A percentile compares a stretch with the other conserved stretches of the same genome.
phyloP scores from a whole-genome alignment of 1,139 yeast genomes.

The Eremothecium coryli region DNA sequence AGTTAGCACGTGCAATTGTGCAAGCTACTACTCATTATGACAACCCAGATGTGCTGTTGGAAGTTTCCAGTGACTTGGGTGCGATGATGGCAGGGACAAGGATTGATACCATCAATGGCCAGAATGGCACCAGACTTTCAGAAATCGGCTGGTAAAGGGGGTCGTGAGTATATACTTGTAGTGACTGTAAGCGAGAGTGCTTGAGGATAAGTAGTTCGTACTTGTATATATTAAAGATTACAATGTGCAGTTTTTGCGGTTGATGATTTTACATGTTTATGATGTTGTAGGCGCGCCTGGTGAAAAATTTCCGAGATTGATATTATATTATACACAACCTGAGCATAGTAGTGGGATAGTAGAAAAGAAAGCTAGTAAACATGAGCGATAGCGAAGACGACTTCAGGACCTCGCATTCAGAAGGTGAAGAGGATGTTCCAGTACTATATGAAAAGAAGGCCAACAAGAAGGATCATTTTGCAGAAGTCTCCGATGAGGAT shows the following conservation, averaged over 20 bases:
- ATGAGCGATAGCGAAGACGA: constrained; percentile 10
- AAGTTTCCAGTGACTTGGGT: constrained; percentile 68
- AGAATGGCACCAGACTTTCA: constrained; percentile 18
- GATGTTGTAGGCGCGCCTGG: too few relatives aligned
- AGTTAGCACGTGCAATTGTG: constrained; percentile 71
- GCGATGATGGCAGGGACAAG: constrained; percentile 25
- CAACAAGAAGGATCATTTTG: constrained; percentile 6
- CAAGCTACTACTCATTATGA: constrained; percentile 70
- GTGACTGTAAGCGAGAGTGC: too few relatives aligned
- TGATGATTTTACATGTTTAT: too few relatives aligned
- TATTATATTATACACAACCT: too few relatives aligned
- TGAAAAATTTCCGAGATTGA: too few relatives aligned
- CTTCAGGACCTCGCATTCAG: constrained; percentile 23
- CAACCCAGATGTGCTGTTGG: constrained; percentile 56
- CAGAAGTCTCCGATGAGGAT: constrained; percentile 11
- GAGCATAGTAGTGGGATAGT: too few relatives aligned
- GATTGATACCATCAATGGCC: constrained; percentile 20
- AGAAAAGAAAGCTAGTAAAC: too few relatives aligned
- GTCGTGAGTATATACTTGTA: too few relatives aligned
- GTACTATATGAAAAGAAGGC: constrained; percentile 21
- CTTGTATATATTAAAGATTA: too few relatives aligned
- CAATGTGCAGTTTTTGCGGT: too few relatives aligned
- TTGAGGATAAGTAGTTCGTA: too few relatives aligned
- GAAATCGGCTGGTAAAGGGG: constrained; percentile 25
- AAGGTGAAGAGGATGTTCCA: constrained; percentile 16